Percentiles rank a stretch among this genome's conserved stretches.
phyloP scores from a whole-genome alignment of 345 rosid species.

The Gossypium bickii region DNA sequence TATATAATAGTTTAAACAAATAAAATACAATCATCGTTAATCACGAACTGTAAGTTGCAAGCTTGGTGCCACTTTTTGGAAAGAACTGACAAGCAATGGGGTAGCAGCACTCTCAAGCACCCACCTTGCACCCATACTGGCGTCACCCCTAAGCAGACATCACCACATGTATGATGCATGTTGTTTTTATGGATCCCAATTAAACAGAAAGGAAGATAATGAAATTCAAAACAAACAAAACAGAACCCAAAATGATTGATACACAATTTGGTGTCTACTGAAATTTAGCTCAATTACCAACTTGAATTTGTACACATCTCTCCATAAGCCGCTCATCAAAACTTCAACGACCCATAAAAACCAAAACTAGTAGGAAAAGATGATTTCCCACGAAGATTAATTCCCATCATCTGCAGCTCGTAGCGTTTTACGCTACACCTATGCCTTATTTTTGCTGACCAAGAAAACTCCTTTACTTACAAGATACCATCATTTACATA shows the following conservation, averaged over 20 bases:
- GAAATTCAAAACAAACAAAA: neutral
- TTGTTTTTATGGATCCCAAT: neutral
- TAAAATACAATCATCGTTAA: no score
- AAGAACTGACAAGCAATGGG: neutral
- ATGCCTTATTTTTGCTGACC: neutral
- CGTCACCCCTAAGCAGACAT: neutral
- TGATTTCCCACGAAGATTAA: neutral
- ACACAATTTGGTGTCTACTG: neutral
- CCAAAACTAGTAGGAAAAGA: neutral
- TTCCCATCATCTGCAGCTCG: neutral
- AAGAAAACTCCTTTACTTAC: slow-evolving; percentile 8
- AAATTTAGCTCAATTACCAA: neutral
- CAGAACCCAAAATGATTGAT: neutral
- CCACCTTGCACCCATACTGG: neutral
- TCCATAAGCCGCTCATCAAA: neutral
- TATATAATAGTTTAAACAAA: no score
- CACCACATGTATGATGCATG: neutral
- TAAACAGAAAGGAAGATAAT: neutral
- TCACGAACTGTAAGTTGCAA: no score
- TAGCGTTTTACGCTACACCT: neutral
- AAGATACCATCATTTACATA: slow-evolving; percentile 18
- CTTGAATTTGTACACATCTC: slow-evolving; percentile 1
- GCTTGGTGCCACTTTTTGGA: no score
- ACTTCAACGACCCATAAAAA: neutral
- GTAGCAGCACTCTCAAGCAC: neutral